phyloP scores from a whole-genome alignment of 129 eudicot genomes.

The Flaveria trinervia region DNA sequence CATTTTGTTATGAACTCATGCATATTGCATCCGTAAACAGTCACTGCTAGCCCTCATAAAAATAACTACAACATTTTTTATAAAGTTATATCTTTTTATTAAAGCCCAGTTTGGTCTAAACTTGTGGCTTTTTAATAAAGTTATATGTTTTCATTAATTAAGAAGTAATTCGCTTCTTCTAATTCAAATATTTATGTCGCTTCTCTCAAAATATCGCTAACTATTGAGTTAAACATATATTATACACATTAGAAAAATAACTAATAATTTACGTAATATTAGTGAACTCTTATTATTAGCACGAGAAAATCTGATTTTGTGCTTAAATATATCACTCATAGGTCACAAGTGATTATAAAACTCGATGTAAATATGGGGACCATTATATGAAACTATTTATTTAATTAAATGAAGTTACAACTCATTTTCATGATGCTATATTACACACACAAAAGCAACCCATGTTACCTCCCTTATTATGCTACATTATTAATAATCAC shows the following conservation, averaged over 20 bases:
- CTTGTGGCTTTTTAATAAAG: too few relatives aligned
- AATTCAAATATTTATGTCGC: neutral
- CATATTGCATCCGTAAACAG: too few relatives aligned
- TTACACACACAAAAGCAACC: slow-evolving; percentile 34
- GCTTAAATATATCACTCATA: slow-evolving; percentile 7
- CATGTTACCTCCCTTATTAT: slow-evolving; percentile 29
- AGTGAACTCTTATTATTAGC: slow-evolving; percentile 17
- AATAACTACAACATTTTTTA: too few relatives aligned
- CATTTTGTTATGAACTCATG: too few relatives aligned
- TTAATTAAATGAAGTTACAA: slow-evolving; percentile 13
- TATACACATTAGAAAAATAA: neutral
- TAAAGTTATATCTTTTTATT: too few relatives aligned
- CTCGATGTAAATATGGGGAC: slow-evolving; percentile 13
- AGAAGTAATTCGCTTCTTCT: neutral
- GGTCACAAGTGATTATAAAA: slow-evolving; percentile 6
- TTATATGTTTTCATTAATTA: too few relatives aligned
- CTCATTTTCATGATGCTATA: slow-evolving; percentile 32
- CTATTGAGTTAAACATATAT: neutral
- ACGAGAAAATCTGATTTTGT: slow-evolving; percentile 9
- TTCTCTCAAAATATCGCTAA: neutral
- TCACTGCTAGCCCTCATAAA: too few relatives aligned
- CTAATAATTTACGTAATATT: neutral
- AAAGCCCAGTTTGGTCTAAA: too few relatives aligned
- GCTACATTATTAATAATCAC: slow-evolving; percentile 14
- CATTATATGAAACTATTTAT: slow-evolving; percentile 15